Conservation (phyloP, 2,329 filamentous ascomycete species). For the Aspergillus ustus region DNA sequence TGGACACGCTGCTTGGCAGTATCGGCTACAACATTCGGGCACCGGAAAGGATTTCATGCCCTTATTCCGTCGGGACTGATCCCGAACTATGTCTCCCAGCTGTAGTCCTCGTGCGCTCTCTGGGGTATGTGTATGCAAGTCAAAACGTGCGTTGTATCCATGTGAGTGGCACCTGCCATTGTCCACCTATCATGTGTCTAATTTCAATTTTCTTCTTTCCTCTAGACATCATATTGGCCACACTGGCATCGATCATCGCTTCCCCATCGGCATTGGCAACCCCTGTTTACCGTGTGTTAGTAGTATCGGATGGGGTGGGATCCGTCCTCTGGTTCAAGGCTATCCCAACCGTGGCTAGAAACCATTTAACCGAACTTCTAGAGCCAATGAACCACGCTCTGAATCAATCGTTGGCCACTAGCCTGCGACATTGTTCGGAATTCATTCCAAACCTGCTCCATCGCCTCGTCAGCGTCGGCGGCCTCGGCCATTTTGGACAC, state of each 20-base stretch:
- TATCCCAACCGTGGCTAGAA: not conserved
- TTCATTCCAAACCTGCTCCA: not conserved
- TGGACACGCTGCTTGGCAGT: conserved; percentile 8
- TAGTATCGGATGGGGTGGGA: not conserved
- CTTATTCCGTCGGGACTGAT: conserved; percentile 3
- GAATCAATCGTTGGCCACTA: not conserved
- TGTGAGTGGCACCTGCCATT: not conserved
- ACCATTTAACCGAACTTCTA: not conserved
- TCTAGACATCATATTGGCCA: not conserved
- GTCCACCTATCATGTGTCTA: not conserved
- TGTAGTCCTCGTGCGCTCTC: not conserved
- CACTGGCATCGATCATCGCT: not conserved
- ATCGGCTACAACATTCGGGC: not conserved
- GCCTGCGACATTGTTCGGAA: not conserved
- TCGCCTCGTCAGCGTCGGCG: not conserved
- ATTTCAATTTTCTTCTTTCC: not conserved
- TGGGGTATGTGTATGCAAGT: not conserved
- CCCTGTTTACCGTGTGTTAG: not conserved
- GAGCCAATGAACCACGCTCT: not conserved
- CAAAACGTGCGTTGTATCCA: not conserved
- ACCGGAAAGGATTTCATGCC: not conserved
- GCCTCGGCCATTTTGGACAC: not conserved
- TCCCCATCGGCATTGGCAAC: not conserved
- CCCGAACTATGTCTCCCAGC: not conserved
- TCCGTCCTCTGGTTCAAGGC: not conserved